These are phyloP conservation scores for Naegleria gruberi DNA, from an alignment of 208 protist genomes.

Conservation along the genomic window DNA sequence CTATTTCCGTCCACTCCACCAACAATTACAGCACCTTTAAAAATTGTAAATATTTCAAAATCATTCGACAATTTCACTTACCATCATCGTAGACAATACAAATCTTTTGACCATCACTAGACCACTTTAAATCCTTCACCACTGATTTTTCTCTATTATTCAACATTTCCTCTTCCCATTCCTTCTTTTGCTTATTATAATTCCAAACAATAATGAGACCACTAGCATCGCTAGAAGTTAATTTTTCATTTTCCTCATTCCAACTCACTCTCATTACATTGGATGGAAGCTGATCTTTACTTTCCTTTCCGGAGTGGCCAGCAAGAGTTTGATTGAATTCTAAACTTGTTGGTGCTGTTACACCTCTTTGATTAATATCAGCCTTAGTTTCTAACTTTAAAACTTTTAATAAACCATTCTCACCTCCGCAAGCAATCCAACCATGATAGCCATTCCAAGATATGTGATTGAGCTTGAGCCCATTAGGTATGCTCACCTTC, in stretches of 20 bases:
- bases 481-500: constrained; percentile 89
- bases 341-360: constrained; percentile 62
- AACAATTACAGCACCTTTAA: constrained; percentile 77
- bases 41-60: neutral
- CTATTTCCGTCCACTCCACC: constrained; percentile 88
- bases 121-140: constrained; percentile 86
- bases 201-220: constrained; percentile 93
- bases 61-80: neutral
- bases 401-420: constrained; percentile 87
- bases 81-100: constrained; percentile 92
- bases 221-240: constrained; percentile 81
- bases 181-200: constrained; percentile 72
- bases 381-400: constrained; percentile 76
- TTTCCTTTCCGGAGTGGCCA: constrained; percentile 68
- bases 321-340: constrained; percentile 89
- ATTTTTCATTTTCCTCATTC: constrained; percentile 89
- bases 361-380: neutral
- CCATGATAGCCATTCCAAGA: constrained; percentile 87
- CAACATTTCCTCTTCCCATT: constrained; percentile 96
- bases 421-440: constrained; percentile 90
- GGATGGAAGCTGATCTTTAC: constrained; percentile 8
- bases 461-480: constrained; percentile 63
- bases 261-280: constrained; percentile 62
- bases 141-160: constrained; percentile 88
- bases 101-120: constrained; percentile 77